phyloP scores from a whole-genome alignment of 148 eudicot species.

The Gaultheria prostrata region DNA sequence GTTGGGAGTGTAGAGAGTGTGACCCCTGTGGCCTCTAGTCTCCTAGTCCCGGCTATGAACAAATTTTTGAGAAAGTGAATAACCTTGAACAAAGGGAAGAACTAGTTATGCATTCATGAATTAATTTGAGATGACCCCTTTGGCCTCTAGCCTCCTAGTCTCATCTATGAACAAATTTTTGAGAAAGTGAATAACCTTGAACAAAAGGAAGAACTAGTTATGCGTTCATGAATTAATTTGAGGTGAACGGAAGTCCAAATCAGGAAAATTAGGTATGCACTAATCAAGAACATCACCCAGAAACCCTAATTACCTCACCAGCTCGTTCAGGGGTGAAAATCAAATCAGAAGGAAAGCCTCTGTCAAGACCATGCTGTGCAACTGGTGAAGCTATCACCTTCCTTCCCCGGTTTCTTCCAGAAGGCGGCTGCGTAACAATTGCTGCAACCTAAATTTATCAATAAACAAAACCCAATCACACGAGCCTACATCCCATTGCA shows the following conservation, averaged over 20 bases:
- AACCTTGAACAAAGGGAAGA: neutral
- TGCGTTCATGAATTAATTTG: neutral
- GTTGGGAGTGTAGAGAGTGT: no score
- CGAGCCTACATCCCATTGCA: neutral
- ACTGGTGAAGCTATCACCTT: constrained; percentile 84
- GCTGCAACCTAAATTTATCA: constrained; percentile 63
- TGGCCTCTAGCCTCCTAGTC: no score
- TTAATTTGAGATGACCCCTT: neutral
- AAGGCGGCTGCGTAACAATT: constrained; percentile 90
- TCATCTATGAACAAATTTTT: neutral
- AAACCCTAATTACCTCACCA: constrained; percentile 58
- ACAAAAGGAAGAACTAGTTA: neutral
- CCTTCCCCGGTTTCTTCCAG: constrained; percentile 72
- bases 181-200: neutral
- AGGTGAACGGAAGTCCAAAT: neutral
- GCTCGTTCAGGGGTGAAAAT: constrained; percentile 81
- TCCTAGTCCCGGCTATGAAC: no score
- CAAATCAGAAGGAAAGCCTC: constrained; percentile 77
- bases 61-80: neutral
- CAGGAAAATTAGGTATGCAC: neutral
- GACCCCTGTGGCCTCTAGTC: neutral
- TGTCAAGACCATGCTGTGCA: constrained; percentile 83
- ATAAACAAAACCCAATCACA: neutral
- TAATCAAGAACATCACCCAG: neutral
- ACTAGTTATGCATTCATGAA: neutral